Conservation (phyloP, 176 grass and related monocot species). For the Hsuehochloa calcarea region DNA sequence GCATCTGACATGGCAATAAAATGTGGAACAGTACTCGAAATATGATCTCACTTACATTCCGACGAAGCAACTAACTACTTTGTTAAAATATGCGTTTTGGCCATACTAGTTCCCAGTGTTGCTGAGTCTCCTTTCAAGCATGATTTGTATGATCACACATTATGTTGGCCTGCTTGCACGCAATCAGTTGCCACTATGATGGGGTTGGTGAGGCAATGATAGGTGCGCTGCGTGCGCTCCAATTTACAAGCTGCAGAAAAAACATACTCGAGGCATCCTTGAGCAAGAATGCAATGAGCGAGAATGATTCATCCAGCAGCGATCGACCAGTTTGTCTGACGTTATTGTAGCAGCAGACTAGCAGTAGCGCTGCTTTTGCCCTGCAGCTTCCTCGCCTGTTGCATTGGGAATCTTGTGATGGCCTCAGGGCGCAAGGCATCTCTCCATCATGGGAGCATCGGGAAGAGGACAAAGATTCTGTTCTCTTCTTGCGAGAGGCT, state of each 20-base stretch:
- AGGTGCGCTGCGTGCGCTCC: constrained; percentile 11
- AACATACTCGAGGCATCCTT: neutral
- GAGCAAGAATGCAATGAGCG: constrained; percentile 11
- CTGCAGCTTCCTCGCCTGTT: neutral
- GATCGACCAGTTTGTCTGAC: neutral
- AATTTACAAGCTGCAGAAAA: neutral
- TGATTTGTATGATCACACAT: constrained; percentile 24
- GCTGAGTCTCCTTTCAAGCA: neutral
- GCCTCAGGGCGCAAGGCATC: constrained; percentile 23
- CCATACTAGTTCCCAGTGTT: neutral
- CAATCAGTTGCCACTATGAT: constrained; percentile 16
- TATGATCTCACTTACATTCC: neutral
- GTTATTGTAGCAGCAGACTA: neutral
- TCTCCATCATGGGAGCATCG: constrained; percentile 10
- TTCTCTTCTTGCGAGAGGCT: neutral
- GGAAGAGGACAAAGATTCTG: constrained; percentile 34
- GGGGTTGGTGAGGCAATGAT: constrained; percentile 31
- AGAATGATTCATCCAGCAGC: neutral
- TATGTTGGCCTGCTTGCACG: constrained; percentile 48
- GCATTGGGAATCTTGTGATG: constrained; percentile 18
- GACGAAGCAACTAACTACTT: neutral
- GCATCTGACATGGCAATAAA: neutral
- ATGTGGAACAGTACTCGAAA: neutral
- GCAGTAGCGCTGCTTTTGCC: neutral
- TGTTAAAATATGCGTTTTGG: neutral